Percentiles rank a stretch among this genome's conserved stretches.
These are phyloP conservation scores for Psilocybe tampanensis DNA, from an alignment of 768 basidiomycete genomes.

Conservation along the genomic window DNA sequence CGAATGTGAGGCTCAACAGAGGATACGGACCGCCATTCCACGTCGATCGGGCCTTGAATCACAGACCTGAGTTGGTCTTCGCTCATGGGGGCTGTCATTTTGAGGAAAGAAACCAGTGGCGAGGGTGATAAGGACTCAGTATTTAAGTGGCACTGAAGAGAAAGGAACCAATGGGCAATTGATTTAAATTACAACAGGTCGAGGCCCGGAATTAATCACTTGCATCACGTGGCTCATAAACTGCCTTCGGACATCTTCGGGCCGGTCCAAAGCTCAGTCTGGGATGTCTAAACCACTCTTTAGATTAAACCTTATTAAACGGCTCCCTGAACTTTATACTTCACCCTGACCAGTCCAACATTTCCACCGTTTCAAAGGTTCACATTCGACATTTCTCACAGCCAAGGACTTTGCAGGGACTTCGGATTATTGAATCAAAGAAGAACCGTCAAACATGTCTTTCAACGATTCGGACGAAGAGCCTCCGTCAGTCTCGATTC, in stretches of 20 bases:
- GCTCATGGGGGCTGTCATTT: conserved; percentile 24
- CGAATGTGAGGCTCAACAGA: neutral
- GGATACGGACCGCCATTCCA: conserved; percentile 76
- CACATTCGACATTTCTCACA: too few relatives aligned
- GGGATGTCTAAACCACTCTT: neutral
- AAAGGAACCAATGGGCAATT: conserved; percentile 4
- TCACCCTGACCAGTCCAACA: too few relatives aligned
- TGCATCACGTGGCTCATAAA: conserved; percentile 14
- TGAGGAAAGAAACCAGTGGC: neutral
- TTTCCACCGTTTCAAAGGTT: too few relatives aligned
- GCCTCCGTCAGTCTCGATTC: conserved; percentile 15
- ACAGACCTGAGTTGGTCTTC: conserved; percentile 55
- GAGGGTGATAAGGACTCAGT: neutral
- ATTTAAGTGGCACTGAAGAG: neutral
- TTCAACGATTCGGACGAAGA: conserved; percentile 25
- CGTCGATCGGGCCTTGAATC: conserved; percentile 78
- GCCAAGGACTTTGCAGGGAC: too few relatives aligned
- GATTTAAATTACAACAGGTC: conserved; percentile 11
- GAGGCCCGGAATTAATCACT: conserved; percentile 1
- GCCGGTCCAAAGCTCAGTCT: neutral
- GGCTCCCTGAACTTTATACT: neutral
- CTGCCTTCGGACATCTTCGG: too few relatives aligned
- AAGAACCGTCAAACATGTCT: conserved; percentile 13
- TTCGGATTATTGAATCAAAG: neutral
- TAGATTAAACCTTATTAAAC: too few relatives aligned